Evolutionary conservation across 768 basidiomycete species (phyloP).

Genomic region (Agrocybe pediades): DNA sequence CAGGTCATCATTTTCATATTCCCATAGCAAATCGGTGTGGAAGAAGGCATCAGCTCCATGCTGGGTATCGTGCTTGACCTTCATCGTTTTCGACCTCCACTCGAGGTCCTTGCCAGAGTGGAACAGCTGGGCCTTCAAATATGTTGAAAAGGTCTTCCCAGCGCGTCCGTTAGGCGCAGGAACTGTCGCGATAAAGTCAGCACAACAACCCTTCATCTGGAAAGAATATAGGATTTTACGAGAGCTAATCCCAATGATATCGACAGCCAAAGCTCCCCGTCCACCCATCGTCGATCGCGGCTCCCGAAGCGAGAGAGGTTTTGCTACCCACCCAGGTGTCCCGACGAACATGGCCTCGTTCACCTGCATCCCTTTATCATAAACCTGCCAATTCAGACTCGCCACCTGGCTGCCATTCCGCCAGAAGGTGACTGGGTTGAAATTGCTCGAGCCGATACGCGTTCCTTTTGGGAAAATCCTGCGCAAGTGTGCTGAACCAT

Average conservation of each 20-base stretch:
- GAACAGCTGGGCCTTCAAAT: constrained; percentile 48
- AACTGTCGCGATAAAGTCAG: constrained; percentile 29
- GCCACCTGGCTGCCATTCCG: constrained; percentile 57
- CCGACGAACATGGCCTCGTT: constrained; percentile 67
- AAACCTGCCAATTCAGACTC: constrained; percentile 65
- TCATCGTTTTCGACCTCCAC: constrained; percentile 44
- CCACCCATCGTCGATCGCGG: constrained; percentile 22
- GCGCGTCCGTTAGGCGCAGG: constrained; percentile 42
- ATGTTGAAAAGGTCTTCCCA: constrained; percentile 41
- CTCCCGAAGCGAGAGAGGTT: constrained; percentile 37
- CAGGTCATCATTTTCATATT: constrained; percentile 49
- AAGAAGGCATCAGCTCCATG: constrained; percentile 41
- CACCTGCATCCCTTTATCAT: constrained; percentile 56
- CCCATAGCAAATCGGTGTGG: constrained; percentile 50
- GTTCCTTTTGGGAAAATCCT: constrained; percentile 62
- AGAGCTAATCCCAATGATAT: constrained; percentile 46
- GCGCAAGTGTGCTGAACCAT: constrained; percentile 47
- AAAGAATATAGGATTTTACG: constrained; percentile 29
- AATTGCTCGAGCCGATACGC: constrained; percentile 56
- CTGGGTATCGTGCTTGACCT: constrained; percentile 31
- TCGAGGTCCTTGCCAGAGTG: constrained; percentile 37
- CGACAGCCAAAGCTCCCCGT: constrained; percentile 2
- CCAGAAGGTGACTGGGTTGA: constrained; percentile 55
- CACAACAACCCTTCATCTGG: neutral
- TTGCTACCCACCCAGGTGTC: constrained; percentile 54